These are phyloP conservation scores for Camellia sinensis DNA, from an alignment of 148 eudicot genomes.

Conservation along the genomic window DNA sequence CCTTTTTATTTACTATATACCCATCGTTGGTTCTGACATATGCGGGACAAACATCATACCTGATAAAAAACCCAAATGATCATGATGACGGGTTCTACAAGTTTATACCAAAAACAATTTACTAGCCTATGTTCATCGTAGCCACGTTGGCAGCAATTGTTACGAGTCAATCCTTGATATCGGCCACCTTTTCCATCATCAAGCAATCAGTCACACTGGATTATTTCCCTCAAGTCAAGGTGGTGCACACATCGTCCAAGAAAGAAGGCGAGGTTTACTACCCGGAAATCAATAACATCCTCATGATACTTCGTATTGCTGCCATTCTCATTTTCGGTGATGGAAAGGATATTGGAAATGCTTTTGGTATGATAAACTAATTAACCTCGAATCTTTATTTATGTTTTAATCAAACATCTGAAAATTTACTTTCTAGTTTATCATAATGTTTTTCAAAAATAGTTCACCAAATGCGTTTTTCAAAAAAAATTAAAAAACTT, in stretches of 20 bases:
- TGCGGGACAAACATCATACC: conserved; percentile 75
- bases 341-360: conserved; percentile 70
- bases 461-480: background rate
- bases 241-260: conserved; percentile 67
- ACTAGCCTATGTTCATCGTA: conserved; percentile 72
- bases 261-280: conserved; percentile 77
- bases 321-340: conserved; percentile 64
- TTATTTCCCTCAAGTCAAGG: conserved; percentile 70
- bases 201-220: conserved; percentile 55
- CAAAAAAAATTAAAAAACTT: no score
- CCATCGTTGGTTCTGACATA: conserved; percentile 67
- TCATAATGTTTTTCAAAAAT: background rate
- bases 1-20: conserved; percentile 52
- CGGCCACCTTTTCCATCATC: conserved; percentile 58
- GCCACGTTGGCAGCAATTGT: conserved; percentile 61
- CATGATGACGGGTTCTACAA: conserved; percentile 57
- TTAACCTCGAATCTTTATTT: background rate
- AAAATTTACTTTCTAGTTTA: background rate
- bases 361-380: conserved; percentile 58
- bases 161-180: conserved; percentile 60
- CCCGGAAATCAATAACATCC: conserved; percentile 67
- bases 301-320: conserved; percentile 64
- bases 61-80: conserved; percentile 54
- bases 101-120: conserved; percentile 54
- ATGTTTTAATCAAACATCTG: no score